phyloP scores from a whole-genome alignment of 2,329 filamentous ascomycete species.

The Trichoderma gracile region DNA sequence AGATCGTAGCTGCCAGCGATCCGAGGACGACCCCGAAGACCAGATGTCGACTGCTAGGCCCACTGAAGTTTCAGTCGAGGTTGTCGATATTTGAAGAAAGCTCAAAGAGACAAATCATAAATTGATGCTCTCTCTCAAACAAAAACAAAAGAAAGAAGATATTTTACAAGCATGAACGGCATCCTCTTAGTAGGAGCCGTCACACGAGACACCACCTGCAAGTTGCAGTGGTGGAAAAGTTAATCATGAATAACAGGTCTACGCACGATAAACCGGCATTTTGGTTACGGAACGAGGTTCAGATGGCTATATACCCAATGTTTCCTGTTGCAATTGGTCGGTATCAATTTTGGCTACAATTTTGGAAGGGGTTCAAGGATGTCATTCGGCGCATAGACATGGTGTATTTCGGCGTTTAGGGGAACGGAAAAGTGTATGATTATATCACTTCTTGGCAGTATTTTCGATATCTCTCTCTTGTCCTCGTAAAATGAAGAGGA shows the following conservation, averaged over 20 bases:
- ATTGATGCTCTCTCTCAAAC: slow-evolving; percentile 1
- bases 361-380: not conserved
- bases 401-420: slow-evolving; percentile 24
- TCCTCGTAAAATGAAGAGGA: slow-evolving; percentile 29
- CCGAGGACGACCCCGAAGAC: slow-evolving; percentile 36
- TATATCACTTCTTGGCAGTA: slow-evolving; percentile 4
- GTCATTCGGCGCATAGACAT: not conserved
- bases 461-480: slow-evolving; percentile 22
- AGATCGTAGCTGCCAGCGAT: slow-evolving; percentile 32
- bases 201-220: slow-evolving; percentile 7
- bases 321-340: not conserved
- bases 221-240: slow-evolving; percentile 27
- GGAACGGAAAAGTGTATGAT: slow-evolving; percentile 28
- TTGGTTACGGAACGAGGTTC: not conserved
- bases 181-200: slow-evolving; percentile 18
- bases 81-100: slow-evolving; percentile 28
- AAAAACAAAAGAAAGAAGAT: not conserved
- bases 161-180: not conserved
- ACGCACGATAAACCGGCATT: slow-evolving; percentile 24
- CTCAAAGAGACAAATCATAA: slow-evolving; percentile 1
- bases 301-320: slow-evolving; percentile 18
- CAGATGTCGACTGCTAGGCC: slow-evolving; percentile 29
- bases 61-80: slow-evolving; percentile 38
- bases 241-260: slow-evolving; percentile 29
- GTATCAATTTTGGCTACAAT: not conserved